Evolutionary conservation across 192 early-diverging fungal species (phyloP), one percentile per base, ranked within the genome.

Genomic region (Phycomyces blakesleeanus): DNA sequence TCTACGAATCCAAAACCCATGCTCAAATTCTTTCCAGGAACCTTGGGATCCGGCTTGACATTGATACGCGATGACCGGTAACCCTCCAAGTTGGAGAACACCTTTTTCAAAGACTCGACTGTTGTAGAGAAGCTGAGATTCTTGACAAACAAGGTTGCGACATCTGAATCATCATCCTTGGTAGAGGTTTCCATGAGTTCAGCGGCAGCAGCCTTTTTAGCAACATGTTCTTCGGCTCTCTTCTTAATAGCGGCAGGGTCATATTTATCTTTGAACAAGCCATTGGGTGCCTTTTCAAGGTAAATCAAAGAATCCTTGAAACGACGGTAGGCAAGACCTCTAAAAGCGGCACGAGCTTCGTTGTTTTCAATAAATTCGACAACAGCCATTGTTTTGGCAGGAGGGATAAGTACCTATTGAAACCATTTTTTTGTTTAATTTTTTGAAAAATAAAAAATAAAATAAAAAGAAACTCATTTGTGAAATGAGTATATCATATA

Each of bases 1-100:
- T 98, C 95, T 53, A 94, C 82, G 76, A 98, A 98, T 54, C 97
- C 97, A 78, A 96, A 98, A 39, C 97, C 97, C 93, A 96, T 96
- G 41, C 90, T 93, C 63, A 93, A 70, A n/a, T 81, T 83, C 49
- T 79, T 78, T 12, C 84, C 86, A 5, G 88, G 83, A 16, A 86
- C 86, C 83, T 96, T 96, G 49, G 89, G 76, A 65, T 97, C 92
- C 53, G 84, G 84, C 67, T 96, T 96, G 60, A 84, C 87, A 21
- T 90, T 85, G 42, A 98, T 86, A 44, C 85, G 78, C n/a, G 87
- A 88, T 20, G 87, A 88, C 34, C 89, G 78, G 64, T 95, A 81
- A 5, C 93, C 93, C n/a, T 83, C 81, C n/a, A 91, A 74, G 25
- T 69, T 83, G 5, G 74, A 67, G 65, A 97, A 98, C 5, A 89